Evolutionary conservation across 768 basidiomycete genomes (phyloP).

Genomic region (Lanmaoa rubissima): DNA sequence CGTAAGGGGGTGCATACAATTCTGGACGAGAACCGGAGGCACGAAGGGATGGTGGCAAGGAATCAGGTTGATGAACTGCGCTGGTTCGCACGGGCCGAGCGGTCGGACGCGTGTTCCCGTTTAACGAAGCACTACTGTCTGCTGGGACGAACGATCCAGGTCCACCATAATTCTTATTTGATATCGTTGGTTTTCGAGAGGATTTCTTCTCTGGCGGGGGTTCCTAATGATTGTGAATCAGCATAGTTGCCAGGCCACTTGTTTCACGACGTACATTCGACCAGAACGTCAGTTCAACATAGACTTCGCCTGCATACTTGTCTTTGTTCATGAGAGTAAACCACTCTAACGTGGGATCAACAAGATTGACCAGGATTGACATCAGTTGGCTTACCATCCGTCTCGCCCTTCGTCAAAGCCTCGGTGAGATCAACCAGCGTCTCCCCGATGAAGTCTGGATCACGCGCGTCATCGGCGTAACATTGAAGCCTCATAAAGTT

Average conservation of each 20-base stretch:
- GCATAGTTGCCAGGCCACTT: background rate
- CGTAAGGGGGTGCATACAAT: constrained; percentile 75
- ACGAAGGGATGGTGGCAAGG: constrained; percentile 58
- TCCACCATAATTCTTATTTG: constrained; percentile 68
- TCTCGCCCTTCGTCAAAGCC: constrained; percentile 92
- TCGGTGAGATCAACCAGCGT: constrained; percentile 82
- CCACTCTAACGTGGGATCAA: constrained; percentile 67
- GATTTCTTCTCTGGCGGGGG: constrained; percentile 72
- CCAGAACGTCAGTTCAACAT: constrained; percentile 96
- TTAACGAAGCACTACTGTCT: constrained; percentile 31
- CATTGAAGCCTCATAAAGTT: constrained; percentile 77
- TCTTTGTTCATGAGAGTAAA: constrained; percentile 87
- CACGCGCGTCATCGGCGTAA: constrained; percentile 92
- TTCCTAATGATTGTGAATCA: constrained; percentile 47
- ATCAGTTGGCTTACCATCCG: constrained; percentile 69
- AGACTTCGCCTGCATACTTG: constrained; percentile 93
- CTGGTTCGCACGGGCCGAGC: constrained; percentile 20
- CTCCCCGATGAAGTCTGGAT: constrained; percentile 96
- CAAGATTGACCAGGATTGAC: constrained; percentile 4
- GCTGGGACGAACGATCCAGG: constrained; percentile 72
- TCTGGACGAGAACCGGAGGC: constrained; percentile 64
- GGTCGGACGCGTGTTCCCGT: constrained; percentile 19
- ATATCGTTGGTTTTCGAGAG: constrained; percentile 47
- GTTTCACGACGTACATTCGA: constrained; percentile 62
- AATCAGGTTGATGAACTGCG: constrained; percentile 43